Evolutionary conservation across 2,329 filamentous ascomycete species (phyloP), one percentile per base, ranked within the genome.

Genomic region (Endocalyx cinctus): DNA sequence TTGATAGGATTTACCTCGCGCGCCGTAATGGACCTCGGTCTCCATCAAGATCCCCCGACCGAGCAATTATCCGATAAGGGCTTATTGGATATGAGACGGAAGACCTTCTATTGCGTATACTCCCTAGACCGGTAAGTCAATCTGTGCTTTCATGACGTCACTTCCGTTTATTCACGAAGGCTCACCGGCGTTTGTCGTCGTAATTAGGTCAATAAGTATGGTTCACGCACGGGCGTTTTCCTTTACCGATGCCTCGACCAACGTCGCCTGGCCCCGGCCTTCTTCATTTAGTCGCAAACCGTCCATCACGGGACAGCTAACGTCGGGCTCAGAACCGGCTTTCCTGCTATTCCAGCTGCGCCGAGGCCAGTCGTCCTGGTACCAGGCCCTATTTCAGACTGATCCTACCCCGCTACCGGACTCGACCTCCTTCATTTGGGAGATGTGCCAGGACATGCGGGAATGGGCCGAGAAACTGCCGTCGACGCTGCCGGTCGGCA

Each of bases 101-200:
- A 82, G 46, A 83, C 94, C 2, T 97, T 94, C 53, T 88, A 94
- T 59, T 94, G 85, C 53, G 82, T 92, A 4, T 96, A 96, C 57
- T 80, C 85, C 17, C 70, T 97, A 15, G 92, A 98, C 55, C 77
- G 87, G 86, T 88, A 58, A 29, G 72, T 52, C 12, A 15, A 13
- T 14, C 11, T 14, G n/a, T n/a, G n/a, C n/a, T n/a, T n/a, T n/a
- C n/a, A n/a, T n/a, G n/a, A n/a, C n/a, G n/a, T n/a, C 20, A 15
- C 4, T 4, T 5, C 14, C 17, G 19, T 12, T 1, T 23, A 8
- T 23, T 23, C 8, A 23, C 8, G 8, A 8, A 23, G 20, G 20
- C 20, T 23, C 20, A 23, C 20, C 8, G n/a, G 8, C 17, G 31
- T 34, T 5, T 8, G n/a, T n/a, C n/a, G n/a, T n/a, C n/a, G n/a